Base-by-base conservation (phyloP, 352 stramenopile species). In the Aphanomyces stellatus region DNA sequence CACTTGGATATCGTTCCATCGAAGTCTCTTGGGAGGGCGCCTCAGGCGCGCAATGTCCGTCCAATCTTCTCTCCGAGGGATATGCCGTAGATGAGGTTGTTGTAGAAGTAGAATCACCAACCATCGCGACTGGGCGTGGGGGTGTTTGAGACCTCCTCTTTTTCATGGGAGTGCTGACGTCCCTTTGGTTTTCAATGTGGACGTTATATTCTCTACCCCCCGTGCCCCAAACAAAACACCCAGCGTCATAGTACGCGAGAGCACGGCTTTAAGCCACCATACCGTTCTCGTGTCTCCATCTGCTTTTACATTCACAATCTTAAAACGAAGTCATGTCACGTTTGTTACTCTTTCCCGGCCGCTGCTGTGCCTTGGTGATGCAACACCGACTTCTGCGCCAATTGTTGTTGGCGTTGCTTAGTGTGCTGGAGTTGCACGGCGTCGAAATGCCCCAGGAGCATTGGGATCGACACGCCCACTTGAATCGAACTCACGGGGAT, bases 391-490 rank as follows among this genome's bases (percentile, higher is more conserved):
- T 67, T 67, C 13, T 56, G 17, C 6, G 60, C 60, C 27, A 67
- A 49, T 19, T 8, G n/a, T 15, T 67, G 51, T 22, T 67, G 60
- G 2, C 60, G 60, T 25, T 53, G 41, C 13, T 35, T 77, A 7
- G 73, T 85, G 70, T 94, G 83, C 33, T 86, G 87, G 25, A 72
- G 48, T 64, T 94, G 85, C 4, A 94, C 81, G 31, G 72, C 72
- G 28, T 92, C 83, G 51, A 94, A 92, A 62, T 89, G 82, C 31
- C 71, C 72, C 19, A 94, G 82, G 25, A 94, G 62, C 34, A 76
- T 72, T 10, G 74, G 70, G 1, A 76, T 78, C 42, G 90, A 77
- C 41, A 91, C 79, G 2, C 73, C 35, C 27, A 51, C 34, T 43
- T 42, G 25, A 15, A 34, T 42, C 28, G 33, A 17, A n/a, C 51